Evolutionary conservation across 2,329 filamentous ascomycete genomes (phyloP), one percentile per base, ranked within the genome.

Genomic region (Cryphonectria radicalis): DNA sequence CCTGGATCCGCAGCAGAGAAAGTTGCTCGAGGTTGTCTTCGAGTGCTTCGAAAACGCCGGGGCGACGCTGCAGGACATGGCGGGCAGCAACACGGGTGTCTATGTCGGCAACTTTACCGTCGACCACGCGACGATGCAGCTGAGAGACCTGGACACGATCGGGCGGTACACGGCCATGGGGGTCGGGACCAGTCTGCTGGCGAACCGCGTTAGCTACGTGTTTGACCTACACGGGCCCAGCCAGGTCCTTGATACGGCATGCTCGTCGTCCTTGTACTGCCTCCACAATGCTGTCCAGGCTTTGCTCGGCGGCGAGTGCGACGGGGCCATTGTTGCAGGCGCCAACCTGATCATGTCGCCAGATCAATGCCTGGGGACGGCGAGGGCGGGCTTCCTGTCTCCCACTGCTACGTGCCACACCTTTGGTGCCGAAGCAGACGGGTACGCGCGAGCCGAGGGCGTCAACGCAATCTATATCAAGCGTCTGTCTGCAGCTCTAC

Each of bases 371-470:
- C 6, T n/a, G 22, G 46, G 46, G 8, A n/a, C 46, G 22, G 19
- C 46, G 7, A 50, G 46, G 46, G 46, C 46, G 25, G 71, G 71
- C 32, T 65, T 77, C n/a, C 68, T 77, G 7, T 77, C 75, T 2
- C 73, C 74, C 1, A 74, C 75, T 8, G 76, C 74, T 6, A 70
- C 68, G 8, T 79, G 75, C 67, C 74, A 78, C 57, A 76, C 75
- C 1, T 85, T 82, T 68, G 55, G 28, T 59, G 35, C 64, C 40
- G 84, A 84, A 84, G 72, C 86, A 85, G 7, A 90, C 87, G 75
- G 89, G 85, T 70, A 71, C 75, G 1, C 73, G 75, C 1, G 86
- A n/a, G 46, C 46, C 46, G 46, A 50, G 19, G 46, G 46, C 7
- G 46, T n/a, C 46, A 50, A 50, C 19, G 46, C 46, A 10, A 50